A percentile compares a stretch with the other conserved stretches of the same genome.
These are phyloP conservation scores for Prototheca cutis DNA, from an alignment of 163 green algal genomes.

Conservation along the genomic window DNA sequence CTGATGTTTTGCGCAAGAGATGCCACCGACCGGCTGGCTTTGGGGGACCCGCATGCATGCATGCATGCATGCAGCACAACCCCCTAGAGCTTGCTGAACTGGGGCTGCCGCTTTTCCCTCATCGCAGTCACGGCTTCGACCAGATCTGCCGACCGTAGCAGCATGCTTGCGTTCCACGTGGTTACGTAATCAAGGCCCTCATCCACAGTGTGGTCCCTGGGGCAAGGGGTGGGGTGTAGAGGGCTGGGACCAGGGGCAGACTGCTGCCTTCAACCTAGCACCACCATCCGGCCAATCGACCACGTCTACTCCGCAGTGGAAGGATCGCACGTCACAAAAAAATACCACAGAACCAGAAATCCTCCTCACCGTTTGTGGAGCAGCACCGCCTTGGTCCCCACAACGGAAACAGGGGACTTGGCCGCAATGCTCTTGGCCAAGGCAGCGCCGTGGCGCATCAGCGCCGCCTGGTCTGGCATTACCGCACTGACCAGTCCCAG, in stretches of 20 bases:
- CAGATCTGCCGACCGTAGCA: slow-evolving; percentile 36
- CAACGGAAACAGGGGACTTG: slow-evolving; percentile 66
- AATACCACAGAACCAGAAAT: no score
- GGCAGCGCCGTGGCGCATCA: slow-evolving; percentile 31
- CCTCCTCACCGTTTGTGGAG: slow-evolving; percentile 37
- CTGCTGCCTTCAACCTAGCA: no score
- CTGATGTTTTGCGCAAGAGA: no score
- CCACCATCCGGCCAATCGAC: no score
- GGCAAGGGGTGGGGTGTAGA: background rate
- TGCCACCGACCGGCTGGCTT: no score
- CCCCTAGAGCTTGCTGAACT: slow-evolving; percentile 23
- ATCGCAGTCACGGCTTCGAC: slow-evolving; percentile 15
- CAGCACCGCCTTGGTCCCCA: slow-evolving; percentile 78
- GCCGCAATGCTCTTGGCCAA: slow-evolving; percentile 51
- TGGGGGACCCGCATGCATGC: no score
- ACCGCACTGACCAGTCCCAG: slow-evolving; percentile 55
- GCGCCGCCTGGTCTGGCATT: slow-evolving; percentile 11
- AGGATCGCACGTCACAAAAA: no score
- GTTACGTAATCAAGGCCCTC: slow-evolving; percentile 67
- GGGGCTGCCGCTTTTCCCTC: slow-evolving; percentile 8
- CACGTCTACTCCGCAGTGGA: no score
- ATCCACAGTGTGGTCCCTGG: slow-evolving; percentile 42
- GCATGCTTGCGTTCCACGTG: slow-evolving; percentile 54
- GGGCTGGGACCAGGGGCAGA: no score
- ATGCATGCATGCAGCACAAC: no score